phyloP scores from a whole-genome alignment of 2,329 filamentous ascomycete genomes.

The Myriosclerotinia scirpicola region DNA sequence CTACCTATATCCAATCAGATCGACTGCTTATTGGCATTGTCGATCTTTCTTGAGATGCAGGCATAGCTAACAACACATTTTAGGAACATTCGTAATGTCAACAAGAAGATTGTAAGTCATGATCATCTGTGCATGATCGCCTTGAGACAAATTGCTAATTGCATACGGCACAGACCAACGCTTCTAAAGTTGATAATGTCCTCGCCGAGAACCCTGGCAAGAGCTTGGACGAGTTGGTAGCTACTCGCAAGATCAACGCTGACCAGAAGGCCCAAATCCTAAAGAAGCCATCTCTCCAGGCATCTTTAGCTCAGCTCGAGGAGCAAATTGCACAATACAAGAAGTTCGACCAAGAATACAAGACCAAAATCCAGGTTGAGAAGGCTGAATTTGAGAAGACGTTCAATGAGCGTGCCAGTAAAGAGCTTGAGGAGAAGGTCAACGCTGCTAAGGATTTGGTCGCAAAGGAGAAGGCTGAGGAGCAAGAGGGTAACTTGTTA shows the following conservation, averaged over 20 bases:
- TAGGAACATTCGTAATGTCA: conserved; percentile 86
- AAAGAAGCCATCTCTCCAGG: conserved; percentile 72
- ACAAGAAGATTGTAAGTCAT: conserved; percentile 84
- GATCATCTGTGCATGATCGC: neutral
- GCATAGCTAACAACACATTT: conserved; percentile 23
- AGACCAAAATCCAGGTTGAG: conserved; percentile 56
- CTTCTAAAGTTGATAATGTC: conserved; percentile 69
- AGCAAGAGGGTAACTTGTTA: conserved; percentile 64
- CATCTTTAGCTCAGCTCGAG: conserved; percentile 67
- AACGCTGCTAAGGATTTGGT: conserved; percentile 46
- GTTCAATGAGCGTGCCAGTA: conserved; percentile 51
- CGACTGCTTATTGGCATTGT: conserved; percentile 16
- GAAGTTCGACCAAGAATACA: conserved; percentile 73
- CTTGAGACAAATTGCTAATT: conserved; percentile 28
- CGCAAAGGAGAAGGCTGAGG: conserved; percentile 51
- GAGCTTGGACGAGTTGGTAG: conserved; percentile 71
- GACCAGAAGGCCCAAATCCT: conserved; percentile 76
- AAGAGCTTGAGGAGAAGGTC: conserved; percentile 49
- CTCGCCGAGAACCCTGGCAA: conserved; percentile 68
- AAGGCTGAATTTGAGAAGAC: conserved; percentile 61
- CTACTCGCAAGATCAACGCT: conserved; percentile 71
- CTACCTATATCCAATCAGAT: neutral
- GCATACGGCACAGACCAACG: conserved; percentile 56
- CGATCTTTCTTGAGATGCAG: neutral
- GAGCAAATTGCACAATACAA: conserved; percentile 73